Evolutionary conservation across 805 yeast genomes (phyloP), one percentile per base, ranked within the genome.

Genomic region (Diddensiella transvaalensis): DNA sequence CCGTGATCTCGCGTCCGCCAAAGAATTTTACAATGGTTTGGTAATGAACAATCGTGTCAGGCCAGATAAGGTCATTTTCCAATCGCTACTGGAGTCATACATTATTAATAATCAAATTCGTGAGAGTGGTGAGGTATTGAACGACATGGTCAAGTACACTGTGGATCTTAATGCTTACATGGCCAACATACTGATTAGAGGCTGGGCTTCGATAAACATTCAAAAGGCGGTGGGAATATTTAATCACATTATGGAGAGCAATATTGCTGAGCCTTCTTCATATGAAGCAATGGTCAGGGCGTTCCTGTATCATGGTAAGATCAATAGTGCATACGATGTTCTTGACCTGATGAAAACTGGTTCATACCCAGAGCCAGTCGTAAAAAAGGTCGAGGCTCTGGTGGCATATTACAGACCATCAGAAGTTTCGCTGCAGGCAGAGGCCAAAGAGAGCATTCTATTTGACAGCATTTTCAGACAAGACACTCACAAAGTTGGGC

Each of bases 21-120:
- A 60, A 19, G 58, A 52, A 26, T 67, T 69, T 44, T 70, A 67
- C 51, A 53, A 63, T 2, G 58, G 56, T 8, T 53, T 67, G 26
- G 57, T 60, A 19, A 53, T 54, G 35, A 54, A 59, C 46, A 54
- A 59, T 18, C 60, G 65, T 8, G 61, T 68, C 1, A 52, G 53
- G 4, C 74, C 75, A 2, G 74, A 68, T 49, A 58, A 60, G 47
- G 56, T 53, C 32, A 60, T 72, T 37, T 71, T 69, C 58, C 66
- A 65, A 50, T 70, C 75, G 0, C 48, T 71, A 40, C 49, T 71
- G 24, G 73, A 70, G 51, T 61, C 70, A 1, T 70, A 67, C 47
- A 65, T 68, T 13, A 62, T 59, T 24, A 70, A 68, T 48, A 63
- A 60, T 10, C 45, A 49, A 32, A 58, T 61, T n/a, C 42, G 52